Evolutionary conservation across 2,329 filamentous ascomycete genomes (phyloP).

Genomic region (Pseudogymnoascus pannorum): DNA sequence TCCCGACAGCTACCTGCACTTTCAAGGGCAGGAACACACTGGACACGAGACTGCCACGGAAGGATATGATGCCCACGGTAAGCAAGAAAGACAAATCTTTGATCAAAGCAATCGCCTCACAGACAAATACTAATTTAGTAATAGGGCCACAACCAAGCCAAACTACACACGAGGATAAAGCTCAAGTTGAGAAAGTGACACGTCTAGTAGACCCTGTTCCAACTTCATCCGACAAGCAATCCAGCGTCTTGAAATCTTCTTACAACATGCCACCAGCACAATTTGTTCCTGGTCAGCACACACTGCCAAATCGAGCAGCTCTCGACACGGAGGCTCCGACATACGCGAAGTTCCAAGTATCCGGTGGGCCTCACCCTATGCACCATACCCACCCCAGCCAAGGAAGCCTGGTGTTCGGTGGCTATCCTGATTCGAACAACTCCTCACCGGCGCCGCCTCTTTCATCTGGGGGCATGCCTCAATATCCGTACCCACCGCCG

Average conservation of each 20-base stretch:
- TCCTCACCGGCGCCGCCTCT: conserved; percentile 50
- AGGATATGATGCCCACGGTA: neutral
- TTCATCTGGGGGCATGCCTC: conserved; percentile 37
- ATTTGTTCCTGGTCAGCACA: conserved; percentile 25
- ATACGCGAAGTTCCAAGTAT: conserved; percentile 5
- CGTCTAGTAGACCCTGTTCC: neutral
- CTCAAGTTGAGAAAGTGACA: conserved; percentile 6
- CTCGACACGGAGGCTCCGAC: conserved; percentile 18
- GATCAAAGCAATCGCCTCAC: neutral
- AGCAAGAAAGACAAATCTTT: neutral
- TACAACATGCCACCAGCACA: conserved; percentile 38
- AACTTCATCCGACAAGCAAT: conserved; percentile 17
- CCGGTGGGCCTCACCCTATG: conserved; percentile 27
- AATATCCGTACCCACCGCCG: conserved; percentile 23
- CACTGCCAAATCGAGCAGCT: conserved; percentile 8
- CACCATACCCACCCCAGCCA: conserved; percentile 49
- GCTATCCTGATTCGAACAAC: conserved; percentile 46
- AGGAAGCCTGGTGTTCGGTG: conserved; percentile 50
- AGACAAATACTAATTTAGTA: neutral
- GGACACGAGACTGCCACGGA: neutral
- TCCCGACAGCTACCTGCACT: neutral
- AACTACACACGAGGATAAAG: neutral
- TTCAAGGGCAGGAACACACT: neutral
- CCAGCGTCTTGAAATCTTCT: conserved; percentile 23
- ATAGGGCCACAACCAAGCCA: neutral